These are phyloP conservation scores for Phyllosticta paracitricarpa DNA, from an alignment of 2,329 filamentous ascomycete genomes.

Conservation along the genomic window DNA sequence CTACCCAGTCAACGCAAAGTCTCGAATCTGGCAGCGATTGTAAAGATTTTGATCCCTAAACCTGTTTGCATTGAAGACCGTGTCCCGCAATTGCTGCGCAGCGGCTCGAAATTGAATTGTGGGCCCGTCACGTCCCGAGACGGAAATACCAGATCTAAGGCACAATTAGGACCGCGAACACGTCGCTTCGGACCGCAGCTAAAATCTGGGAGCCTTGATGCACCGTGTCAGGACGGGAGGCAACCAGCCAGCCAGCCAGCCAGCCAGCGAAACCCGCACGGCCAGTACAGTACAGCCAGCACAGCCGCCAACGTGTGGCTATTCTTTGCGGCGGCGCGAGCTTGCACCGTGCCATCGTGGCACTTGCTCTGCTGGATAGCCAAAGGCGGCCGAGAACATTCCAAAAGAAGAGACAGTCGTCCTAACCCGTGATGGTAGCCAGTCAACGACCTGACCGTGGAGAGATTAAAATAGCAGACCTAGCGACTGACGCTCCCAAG, in stretches of 20 bases:
- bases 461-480: background rate
- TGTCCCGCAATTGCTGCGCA: background rate
- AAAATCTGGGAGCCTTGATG: background rate
- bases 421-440: background rate
- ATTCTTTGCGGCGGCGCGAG: background rate
- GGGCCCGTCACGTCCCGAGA: background rate
- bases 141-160: background rate
- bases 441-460: background rate
- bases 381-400: background rate
- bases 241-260: background rate
- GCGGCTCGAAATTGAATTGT: background rate
- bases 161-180: background rate
- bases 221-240: background rate
- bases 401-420: background rate
- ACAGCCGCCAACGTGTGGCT: background rate
- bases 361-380: background rate
- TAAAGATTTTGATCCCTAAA: background rate
- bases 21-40: background rate
- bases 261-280: background rate
- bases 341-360: background rate
- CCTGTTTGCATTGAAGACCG: background rate
- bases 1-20: background rate
- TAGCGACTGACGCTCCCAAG: background rate
- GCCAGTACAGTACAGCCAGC: background rate
- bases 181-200: background rate